Evolutionary conservation across 495 filamentous ascomycete species (phyloP).

Genomic region (Coniosporium apollinis): DNA sequence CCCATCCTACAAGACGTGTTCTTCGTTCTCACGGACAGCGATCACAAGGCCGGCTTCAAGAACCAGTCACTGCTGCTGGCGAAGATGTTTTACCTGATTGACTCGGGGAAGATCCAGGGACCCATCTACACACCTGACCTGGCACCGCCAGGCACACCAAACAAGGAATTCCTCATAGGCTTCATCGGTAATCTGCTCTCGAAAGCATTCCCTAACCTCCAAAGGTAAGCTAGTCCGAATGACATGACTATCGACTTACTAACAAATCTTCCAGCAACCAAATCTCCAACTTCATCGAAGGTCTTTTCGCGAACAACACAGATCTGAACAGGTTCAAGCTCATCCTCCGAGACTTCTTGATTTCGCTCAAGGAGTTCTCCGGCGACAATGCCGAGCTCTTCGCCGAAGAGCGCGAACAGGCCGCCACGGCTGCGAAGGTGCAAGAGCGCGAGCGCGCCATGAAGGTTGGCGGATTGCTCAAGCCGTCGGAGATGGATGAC

Average conservation of each 20-base stretch:
- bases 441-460: constrained; percentile 67
- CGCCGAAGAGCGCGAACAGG: constrained; percentile 81
- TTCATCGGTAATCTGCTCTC: constrained; percentile 76
- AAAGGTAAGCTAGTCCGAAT: constrained; percentile 71
- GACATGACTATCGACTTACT: no score
- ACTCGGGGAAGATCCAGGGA: constrained; percentile 71
- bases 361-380: constrained; percentile 86
- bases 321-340: constrained; percentile 83
- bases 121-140: constrained; percentile 75
- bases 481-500: constrained; percentile 87
- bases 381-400: constrained; percentile 90
- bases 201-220: constrained; percentile 85
- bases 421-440: constrained; percentile 45
- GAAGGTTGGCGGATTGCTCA: constrained; percentile 80
- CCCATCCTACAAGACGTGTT: constrained; percentile 94
- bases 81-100: constrained; percentile 88
- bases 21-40: constrained; percentile 92
- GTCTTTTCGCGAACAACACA: constrained; percentile 64
- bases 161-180: constrained; percentile 73
- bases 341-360: constrained; percentile 87
- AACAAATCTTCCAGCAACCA: constrained; percentile 52
- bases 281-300: constrained; percentile 76
- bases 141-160: constrained; percentile 64
- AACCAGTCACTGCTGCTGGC: constrained; percentile 84
- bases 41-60: constrained; percentile 98